Percentiles rank a stretch among this genome's conserved stretches.
These are phyloP conservation scores for Neurospora sp. DNA, from an alignment of 495 filamentous ascomycete genomes.

Conservation along the genomic window DNA sequence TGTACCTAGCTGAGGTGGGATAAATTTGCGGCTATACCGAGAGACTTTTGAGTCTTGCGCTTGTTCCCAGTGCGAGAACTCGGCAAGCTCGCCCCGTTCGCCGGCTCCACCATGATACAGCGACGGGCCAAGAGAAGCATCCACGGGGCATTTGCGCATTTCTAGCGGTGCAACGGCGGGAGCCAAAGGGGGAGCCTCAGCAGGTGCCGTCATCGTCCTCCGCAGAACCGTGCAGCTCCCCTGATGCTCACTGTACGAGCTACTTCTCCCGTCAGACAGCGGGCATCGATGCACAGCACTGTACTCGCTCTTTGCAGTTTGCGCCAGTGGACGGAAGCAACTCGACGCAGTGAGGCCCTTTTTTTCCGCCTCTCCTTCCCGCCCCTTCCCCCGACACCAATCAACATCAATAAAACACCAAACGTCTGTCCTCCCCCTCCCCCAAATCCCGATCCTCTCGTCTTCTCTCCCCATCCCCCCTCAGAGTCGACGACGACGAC, in stretches of 20 bases:
- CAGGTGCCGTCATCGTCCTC: neutral
- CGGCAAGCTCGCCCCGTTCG: neutral
- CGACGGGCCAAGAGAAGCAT: neutral
- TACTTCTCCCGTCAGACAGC: neutral
- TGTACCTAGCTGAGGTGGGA: neutral
- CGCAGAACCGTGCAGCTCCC: neutral
- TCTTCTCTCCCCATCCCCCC: neutral
- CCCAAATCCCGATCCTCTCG: neutral
- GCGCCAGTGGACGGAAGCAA: neutral
- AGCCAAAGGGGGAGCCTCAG: neutral
- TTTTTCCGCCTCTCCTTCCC: constrained; percentile 5
- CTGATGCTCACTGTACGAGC: neutral
- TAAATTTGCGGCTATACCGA: neutral
- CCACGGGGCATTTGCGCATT: neutral
- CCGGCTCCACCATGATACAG: neutral
- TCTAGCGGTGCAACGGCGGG: neutral
- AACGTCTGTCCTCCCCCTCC: neutral
- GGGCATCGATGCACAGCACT: neutral
- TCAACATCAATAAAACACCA: neutral
- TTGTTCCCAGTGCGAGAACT: neutral
- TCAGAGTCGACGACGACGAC: neutral
- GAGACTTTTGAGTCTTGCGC: neutral
- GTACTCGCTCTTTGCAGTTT: neutral
- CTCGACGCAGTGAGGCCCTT: neutral
- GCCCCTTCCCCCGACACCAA: neutral